Evolutionary conservation across 768 basidiomycete genomes (phyloP), one percentile per base, ranked within the genome.

Genomic region (Hygrocybe coccinea): DNA sequence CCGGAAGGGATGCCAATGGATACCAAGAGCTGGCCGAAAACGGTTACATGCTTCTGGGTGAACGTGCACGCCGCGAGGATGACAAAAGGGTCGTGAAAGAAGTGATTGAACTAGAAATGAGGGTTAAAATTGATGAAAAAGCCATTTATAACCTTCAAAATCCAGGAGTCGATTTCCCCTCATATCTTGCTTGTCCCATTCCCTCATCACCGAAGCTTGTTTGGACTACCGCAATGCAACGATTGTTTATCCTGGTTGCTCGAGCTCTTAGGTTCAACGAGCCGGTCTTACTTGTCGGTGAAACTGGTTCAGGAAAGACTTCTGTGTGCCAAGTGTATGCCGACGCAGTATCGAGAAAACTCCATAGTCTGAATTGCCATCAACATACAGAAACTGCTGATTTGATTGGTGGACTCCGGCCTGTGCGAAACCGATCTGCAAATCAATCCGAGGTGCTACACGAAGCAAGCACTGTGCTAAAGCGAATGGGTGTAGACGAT

Each of bases 331-430:
- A 98, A 65, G 74, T 93, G 4, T 87, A 88, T 60, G 89, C 97
- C 0, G 79, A 85, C 43, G 83, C 83, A 1, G 71, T 80, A 21
- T 70, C 71, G 22, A 83, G 83, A 63, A 73, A 68, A 35, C 75
- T 99, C 24, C 74, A 86, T 61, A 77, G 84, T 3, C 80, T 99
- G 59, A 98, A 91, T 61, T 98, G 97, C 64, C 97, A 99, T 67
- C 94, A 97, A 69, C 97, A 97, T 65, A 98, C 95, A 24, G 97
- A 99, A 73, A 97, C 95, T 0, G 91, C 95, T 10, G 97, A 99
- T 67, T 76, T 99, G 21, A 91, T 98, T 50, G 97, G 97, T 17
- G 91, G 93, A 36, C 80, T 97, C 60, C 82, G 95, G 34, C 95
- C 95, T 5, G 74, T 91, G 10, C 84, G 95, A 29, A 91, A 91